Evolutionary conservation across 2,329 filamentous ascomycete genomes (phyloP).

Genomic region (Aquanectria penicillioides): DNA sequence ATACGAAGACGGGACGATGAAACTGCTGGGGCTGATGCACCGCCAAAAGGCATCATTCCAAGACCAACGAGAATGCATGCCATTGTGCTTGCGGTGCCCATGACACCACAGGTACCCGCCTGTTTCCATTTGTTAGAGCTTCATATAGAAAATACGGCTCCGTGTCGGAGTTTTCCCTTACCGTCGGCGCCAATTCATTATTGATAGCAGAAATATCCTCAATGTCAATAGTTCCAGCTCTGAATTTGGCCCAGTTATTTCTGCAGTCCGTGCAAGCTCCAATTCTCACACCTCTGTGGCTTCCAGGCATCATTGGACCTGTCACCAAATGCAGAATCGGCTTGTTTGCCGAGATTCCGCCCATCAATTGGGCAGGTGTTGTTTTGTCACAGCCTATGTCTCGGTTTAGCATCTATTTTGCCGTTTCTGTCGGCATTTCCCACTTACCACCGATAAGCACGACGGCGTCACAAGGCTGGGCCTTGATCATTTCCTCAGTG

Average conservation of each 20-base stretch:
- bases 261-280: slow-evolving; percentile 81
- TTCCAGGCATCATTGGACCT: slow-evolving; percentile 80
- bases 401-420: not conserved
- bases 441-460: slow-evolving; percentile 72
- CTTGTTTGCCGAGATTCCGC: slow-evolving; percentile 78
- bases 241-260: slow-evolving; percentile 76
- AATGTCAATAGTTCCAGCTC: slow-evolving; percentile 73
- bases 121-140: slow-evolving; percentile 26
- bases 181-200: slow-evolving; percentile 77
- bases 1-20: slow-evolving; percentile 83
- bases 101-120: slow-evolving; percentile 86
- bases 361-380: slow-evolving; percentile 79
- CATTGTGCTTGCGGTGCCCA: slow-evolving; percentile 95
- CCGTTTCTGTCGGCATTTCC: not conserved
- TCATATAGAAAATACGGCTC: not conserved
- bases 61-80: slow-evolving; percentile 84
- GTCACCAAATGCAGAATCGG: slow-evolving; percentile 75
- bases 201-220: slow-evolving; percentile 78
- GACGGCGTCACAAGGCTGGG: slow-evolving; percentile 75
- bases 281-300: slow-evolving; percentile 69
- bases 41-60: slow-evolving; percentile 81
- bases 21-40: slow-evolving; percentile 81
- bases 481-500: slow-evolving; percentile 80
- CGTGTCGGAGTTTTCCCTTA: slow-evolving; percentile 48
- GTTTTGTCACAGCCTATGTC: slow-evolving; percentile 76